A percentile compares a stretch with the other conserved stretches of the same genome.
phyloP scores from a whole-genome alignment of 106 monocot genomes.

The Posidonia australis region DNA sequence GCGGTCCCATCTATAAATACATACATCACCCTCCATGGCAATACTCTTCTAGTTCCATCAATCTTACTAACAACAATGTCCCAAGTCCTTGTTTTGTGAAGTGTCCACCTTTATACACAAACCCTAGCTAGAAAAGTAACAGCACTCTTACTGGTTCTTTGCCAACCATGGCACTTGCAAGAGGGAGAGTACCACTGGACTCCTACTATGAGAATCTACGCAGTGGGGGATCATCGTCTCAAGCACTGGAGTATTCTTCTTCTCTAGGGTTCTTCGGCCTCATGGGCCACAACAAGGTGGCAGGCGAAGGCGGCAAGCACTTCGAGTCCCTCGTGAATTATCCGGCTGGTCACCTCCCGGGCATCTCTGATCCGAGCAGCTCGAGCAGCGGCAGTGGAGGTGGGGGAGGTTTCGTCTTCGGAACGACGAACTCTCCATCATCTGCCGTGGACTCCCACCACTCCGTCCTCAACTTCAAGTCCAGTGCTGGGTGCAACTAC shows the following conservation, averaged over 20 bases:
- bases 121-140: background rate
- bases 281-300: slow-evolving; percentile 8
- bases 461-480: slow-evolving; percentile 15
- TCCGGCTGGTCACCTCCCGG: slow-evolving; percentile 10
- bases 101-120: background rate
- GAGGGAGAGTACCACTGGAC: slow-evolving; percentile 16
- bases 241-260: slow-evolving; percentile 20
- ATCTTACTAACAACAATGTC: no score
- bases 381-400: slow-evolving; percentile 6
- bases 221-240: slow-evolving; percentile 9
- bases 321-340: slow-evolving; percentile 13
- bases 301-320: slow-evolving; percentile 1
- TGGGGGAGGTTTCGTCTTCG: slow-evolving; percentile 8
- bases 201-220: slow-evolving; percentile 8
- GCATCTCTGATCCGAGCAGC: slow-evolving; percentile 31
- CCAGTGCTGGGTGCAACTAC: background rate
- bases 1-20: no score
- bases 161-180: slow-evolving; percentile 30
- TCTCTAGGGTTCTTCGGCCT: slow-evolving; percentile 21
- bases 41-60: no score
- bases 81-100: background rate
- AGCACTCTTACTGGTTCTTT: background rate
- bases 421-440: slow-evolving; percentile 4
- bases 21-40: no score
- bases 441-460: background rate